Percentiles rank a stretch among this genome's conserved stretches.
These are phyloP conservation scores for Agastache rugosa DNA, from an alignment of 257 asterid genomes.

Conservation along the genomic window DNA sequence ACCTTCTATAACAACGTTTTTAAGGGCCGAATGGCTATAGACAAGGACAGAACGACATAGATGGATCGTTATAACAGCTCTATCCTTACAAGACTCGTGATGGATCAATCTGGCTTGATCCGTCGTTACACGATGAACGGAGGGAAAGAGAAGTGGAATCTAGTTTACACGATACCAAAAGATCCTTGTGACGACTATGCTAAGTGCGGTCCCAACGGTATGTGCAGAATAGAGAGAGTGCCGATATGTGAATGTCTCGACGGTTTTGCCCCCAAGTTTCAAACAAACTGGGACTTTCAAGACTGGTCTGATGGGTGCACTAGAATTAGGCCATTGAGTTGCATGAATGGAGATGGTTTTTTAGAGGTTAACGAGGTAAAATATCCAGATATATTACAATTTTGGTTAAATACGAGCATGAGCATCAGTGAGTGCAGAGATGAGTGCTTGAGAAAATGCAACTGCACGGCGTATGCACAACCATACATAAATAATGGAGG, in stretches of 20 bases:
- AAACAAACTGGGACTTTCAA: conserved; percentile 28
- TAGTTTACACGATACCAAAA: conserved; percentile 5
- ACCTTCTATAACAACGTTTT: not conserved
- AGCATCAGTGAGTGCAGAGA: conserved; percentile 33
- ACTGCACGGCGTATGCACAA: conserved; percentile 38
- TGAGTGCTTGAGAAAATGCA: conserved; percentile 36
- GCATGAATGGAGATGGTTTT: conserved; percentile 34
- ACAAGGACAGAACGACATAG: not conserved
- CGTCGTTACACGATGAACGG: conserved; percentile 19
- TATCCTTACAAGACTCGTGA: conserved; percentile 11
- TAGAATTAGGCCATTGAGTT: conserved; percentile 28
- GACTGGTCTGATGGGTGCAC: conserved; percentile 36
- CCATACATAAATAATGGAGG: conserved; percentile 33
- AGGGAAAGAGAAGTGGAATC: not conserved
- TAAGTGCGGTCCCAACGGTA: conserved; percentile 18
- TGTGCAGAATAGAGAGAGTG: conserved; percentile 4
- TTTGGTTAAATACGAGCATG: conserved; percentile 31
- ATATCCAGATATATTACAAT: conserved; percentile 28
- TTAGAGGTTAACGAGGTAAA: conserved; percentile 28
- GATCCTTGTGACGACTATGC: conserved; percentile 28
- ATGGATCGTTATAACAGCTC: conserved; percentile 23
- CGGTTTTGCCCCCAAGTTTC: conserved; percentile 34
- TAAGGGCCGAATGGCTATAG: not conserved
- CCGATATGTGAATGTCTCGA: conserved; percentile 34
- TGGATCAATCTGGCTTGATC: not conserved